phyloP scores from a whole-genome alignment of 495 filamentous ascomycete genomes.

The Alectoria sarmentosa region DNA sequence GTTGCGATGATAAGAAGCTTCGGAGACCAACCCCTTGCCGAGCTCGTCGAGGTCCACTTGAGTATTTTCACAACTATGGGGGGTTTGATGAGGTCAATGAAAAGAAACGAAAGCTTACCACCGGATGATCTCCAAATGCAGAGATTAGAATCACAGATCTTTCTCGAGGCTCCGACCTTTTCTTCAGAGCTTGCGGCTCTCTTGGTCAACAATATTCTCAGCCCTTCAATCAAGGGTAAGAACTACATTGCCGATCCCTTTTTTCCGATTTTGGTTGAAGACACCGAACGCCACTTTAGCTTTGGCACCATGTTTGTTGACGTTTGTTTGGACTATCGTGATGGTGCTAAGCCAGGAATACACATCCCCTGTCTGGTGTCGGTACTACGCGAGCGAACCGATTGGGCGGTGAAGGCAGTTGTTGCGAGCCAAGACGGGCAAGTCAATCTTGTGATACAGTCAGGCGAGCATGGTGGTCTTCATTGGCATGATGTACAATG shows the following conservation, averaged over 20 bases:
- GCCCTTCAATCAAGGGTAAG: slow-evolving; percentile 39
- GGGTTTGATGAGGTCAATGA: slow-evolving; percentile 73
- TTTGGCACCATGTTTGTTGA: slow-evolving; percentile 68
- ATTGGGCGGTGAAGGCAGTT: slow-evolving; percentile 58
- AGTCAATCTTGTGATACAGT: slow-evolving; percentile 66
- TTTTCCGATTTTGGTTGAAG: slow-evolving; percentile 66
- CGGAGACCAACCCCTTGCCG: slow-evolving; percentile 41
- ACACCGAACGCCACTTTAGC: slow-evolving; percentile 60
- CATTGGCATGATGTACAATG: slow-evolving; percentile 76
- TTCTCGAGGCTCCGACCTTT: slow-evolving; percentile 64
- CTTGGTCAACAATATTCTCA: slow-evolving; percentile 53
- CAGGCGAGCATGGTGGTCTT: slow-evolving; percentile 56
- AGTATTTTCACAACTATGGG: slow-evolving; percentile 54
- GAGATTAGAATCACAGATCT: slow-evolving; percentile 64
- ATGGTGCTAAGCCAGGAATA: slow-evolving; percentile 53
- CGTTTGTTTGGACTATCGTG: slow-evolving; percentile 61
- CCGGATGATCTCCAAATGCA: slow-evolving; percentile 51
- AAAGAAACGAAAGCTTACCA: slow-evolving; percentile 67
- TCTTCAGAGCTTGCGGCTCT: slow-evolving; percentile 58
- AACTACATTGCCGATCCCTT: slow-evolving; percentile 41
- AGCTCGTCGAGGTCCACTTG: slow-evolving; percentile 48
- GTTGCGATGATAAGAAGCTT: slow-evolving; percentile 39
- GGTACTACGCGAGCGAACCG: slow-evolving; percentile 57
- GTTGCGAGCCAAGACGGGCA: slow-evolving; percentile 70
- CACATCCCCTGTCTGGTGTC: slow-evolving; percentile 66